Evolutionary conservation across 202 grass and related monocot genomes (phyloP).

Genomic region (Panicum virgatum): DNA sequence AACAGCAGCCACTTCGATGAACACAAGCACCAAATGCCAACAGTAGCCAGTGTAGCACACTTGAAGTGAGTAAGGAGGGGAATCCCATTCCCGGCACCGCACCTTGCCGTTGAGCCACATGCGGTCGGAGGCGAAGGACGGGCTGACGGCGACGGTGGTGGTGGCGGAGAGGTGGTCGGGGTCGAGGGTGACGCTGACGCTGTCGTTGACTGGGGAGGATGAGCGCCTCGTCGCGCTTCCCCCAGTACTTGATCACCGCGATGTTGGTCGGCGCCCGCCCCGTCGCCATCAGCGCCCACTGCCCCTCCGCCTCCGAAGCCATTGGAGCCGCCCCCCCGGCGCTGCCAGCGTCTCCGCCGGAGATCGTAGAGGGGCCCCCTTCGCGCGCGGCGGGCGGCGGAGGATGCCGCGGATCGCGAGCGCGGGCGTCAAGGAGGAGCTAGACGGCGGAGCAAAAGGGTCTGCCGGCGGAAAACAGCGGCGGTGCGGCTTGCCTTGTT

Average conservation of each 20-base stretch:
- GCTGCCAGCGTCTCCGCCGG: neutral
- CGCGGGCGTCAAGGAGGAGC: neutral
- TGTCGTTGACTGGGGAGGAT: constrained; percentile 92
- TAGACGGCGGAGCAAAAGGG: neutral
- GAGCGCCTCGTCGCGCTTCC: constrained; percentile 86
- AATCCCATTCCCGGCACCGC: no score
- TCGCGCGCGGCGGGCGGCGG: neutral
- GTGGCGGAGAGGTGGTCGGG: constrained; percentile 92
- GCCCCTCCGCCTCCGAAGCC: constrained; percentile 25
- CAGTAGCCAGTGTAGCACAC: neutral
- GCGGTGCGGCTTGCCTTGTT: neutral
- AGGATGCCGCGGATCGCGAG: neutral
- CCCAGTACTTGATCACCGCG: constrained; percentile 97
- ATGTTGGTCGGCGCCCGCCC: constrained; percentile 89
- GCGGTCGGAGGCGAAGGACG: constrained; percentile 54
- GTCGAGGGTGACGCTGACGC: constrained; percentile 93
- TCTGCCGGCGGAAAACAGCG: no score
- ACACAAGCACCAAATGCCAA: neutral
- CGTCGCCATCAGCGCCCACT: constrained; percentile 86
- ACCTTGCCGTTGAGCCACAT: constrained; percentile 63
- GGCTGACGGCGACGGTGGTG: constrained; percentile 85
- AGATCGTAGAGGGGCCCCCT: neutral
- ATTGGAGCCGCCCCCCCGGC: neutral
- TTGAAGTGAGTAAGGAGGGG: neutral
- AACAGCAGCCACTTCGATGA: neutral